A percentile compares a stretch with the other conserved stretches of the same genome.
phyloP scores from a whole-genome alignment of 495 filamentous ascomycete species.

The Cryomyces minteri region DNA sequence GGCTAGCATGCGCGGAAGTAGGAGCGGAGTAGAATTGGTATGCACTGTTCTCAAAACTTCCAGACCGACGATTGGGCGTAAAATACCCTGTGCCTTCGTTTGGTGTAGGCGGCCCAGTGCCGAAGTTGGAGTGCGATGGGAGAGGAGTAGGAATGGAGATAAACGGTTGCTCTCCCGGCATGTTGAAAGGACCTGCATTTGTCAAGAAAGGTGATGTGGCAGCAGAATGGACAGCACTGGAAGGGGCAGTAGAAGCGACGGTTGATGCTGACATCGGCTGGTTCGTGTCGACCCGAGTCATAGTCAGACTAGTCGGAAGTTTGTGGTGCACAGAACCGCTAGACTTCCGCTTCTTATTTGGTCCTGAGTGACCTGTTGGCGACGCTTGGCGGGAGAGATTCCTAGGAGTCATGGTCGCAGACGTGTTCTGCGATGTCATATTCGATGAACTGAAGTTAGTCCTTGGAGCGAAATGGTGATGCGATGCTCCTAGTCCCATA shows the following conservation, averaged over 20 bases:
- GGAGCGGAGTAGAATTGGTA: constrained; percentile 47
- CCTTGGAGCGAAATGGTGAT: constrained; percentile 7
- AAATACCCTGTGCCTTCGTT: constrained; percentile 35
- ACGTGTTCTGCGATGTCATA: constrained; percentile 23
- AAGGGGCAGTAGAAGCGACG: constrained; percentile 15
- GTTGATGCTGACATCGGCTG: constrained; percentile 1
- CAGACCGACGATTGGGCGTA: constrained; percentile 28
- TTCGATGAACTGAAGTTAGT: constrained; percentile 6
- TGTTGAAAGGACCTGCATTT: neutral
- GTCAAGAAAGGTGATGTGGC: constrained; percentile 8
- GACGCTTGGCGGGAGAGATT: constrained; percentile 57
- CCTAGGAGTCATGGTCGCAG: constrained; percentile 36
- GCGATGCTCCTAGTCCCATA: neutral
- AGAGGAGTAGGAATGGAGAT: constrained; percentile 6
- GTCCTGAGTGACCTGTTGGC: constrained; percentile 38
- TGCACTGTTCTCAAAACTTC: constrained; percentile 36
- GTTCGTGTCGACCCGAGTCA: constrained; percentile 49
- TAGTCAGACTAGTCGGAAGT: constrained; percentile 52
- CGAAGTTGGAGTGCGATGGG: constrained; percentile 24
- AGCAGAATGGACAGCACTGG: constrained; percentile 23
- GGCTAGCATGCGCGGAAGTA: constrained; percentile 38
- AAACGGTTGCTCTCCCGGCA: constrained; percentile 5
- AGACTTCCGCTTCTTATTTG: constrained; percentile 57
- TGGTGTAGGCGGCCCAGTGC: constrained; percentile 44
- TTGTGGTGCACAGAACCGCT: constrained; percentile 35